A percentile compares a stretch with the other conserved stretches of the same genome.
Conservation (phyloP, 2,329 filamentous ascomycete genomes). For the Diaporthe vexans region DNA sequence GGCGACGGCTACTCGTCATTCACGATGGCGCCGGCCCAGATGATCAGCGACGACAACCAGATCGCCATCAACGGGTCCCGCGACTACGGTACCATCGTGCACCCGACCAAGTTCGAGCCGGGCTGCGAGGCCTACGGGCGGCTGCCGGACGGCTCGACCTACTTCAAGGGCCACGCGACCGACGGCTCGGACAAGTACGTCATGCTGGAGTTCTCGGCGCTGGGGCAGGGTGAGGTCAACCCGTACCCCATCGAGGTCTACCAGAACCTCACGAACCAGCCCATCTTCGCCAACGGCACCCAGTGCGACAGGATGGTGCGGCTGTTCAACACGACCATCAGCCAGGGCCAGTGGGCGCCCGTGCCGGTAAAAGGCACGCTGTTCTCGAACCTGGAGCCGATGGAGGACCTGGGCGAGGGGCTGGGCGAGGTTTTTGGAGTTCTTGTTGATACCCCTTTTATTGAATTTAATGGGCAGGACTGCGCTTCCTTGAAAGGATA, state of each 20-base stretch:
- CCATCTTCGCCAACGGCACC: slow-evolving; percentile 65
- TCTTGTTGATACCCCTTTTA: slow-evolving; percentile 51
- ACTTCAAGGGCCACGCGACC: slow-evolving; percentile 45
- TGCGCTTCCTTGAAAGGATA: slow-evolving; percentile 50
- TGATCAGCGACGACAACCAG: slow-evolving; percentile 59
- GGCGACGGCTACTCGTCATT: slow-evolving; percentile 65
- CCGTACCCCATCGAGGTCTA: slow-evolving; percentile 59
- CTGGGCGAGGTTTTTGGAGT: slow-evolving; percentile 48
- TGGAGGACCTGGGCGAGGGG: slow-evolving; percentile 39
- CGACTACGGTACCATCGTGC: slow-evolving; percentile 61
- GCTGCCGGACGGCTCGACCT: slow-evolving; percentile 47
- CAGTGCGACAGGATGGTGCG: slow-evolving; percentile 55
- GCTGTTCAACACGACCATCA: slow-evolving; percentile 50
- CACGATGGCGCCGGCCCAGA: slow-evolving; percentile 62
- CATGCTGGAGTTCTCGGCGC: slow-evolving; percentile 47
- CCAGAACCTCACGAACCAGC: slow-evolving; percentile 68
- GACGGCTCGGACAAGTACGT: slow-evolving; percentile 47
- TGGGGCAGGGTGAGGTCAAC: slow-evolving; percentile 32
- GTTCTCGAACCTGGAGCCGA: slow-evolving; percentile 46
- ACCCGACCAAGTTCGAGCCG: slow-evolving; percentile 60
- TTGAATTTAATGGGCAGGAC: slow-evolving; percentile 51
- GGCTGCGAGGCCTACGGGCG: slow-evolving; percentile 63
- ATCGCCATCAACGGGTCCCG: slow-evolving; percentile 60
- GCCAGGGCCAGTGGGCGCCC: slow-evolving; percentile 46
- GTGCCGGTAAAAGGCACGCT: slow-evolving; percentile 47